Base-by-base conservation (phyloP, 2,329 filamentous ascomycete species). In the Fusarium sublunatum region DNA sequence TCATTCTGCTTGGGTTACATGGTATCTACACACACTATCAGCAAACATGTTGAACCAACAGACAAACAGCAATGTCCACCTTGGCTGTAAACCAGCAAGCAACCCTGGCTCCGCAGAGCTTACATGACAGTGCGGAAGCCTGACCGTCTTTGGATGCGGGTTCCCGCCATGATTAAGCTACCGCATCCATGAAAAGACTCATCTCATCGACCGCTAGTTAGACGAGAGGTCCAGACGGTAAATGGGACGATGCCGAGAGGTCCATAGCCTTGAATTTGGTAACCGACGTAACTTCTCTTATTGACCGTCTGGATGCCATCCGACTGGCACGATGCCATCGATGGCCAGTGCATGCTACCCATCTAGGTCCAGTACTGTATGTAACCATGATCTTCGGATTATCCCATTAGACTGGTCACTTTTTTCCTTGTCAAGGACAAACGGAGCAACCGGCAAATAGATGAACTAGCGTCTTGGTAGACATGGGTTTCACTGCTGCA, bases 401-500 rank as follows among this genome's bases (percentile, higher is more conserved):
- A 28, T 39, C 31, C 28, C 44, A 35, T 15, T 11, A 26, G 19
- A 32, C 24, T 24, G 41, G 22, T 38, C 36, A 43, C 32, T 39
- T 24, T 35, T 8, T 13, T 28, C 12, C 38, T 35, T 26, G 28
- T 44, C 26, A n/a, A 39, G 39, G 26, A 56, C 39, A n/a, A 34
- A 59, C 56, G 61, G 61, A 65, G 52, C 12, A 46, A 46, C 61
- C 61, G 61, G 61, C 43, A 64, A 15, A 40, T 26, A 32, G 32
- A 25, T 54, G 41, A 50, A 43, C 54, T 58, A 61, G 58, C 44
- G 56, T 25, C 15, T 45, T 41, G 35, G 38, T 47, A 36, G 52
- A 42, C 58, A 58, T 35, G 49, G 41, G 39, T 22, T 63, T 58
- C 43, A 35, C 47, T 63, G 41, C 59, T 65, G 61, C 61, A 65